phyloP scores from a whole-genome alignment of 2,329 filamentous ascomycete species.

The Aspergillus unguis region DNA sequence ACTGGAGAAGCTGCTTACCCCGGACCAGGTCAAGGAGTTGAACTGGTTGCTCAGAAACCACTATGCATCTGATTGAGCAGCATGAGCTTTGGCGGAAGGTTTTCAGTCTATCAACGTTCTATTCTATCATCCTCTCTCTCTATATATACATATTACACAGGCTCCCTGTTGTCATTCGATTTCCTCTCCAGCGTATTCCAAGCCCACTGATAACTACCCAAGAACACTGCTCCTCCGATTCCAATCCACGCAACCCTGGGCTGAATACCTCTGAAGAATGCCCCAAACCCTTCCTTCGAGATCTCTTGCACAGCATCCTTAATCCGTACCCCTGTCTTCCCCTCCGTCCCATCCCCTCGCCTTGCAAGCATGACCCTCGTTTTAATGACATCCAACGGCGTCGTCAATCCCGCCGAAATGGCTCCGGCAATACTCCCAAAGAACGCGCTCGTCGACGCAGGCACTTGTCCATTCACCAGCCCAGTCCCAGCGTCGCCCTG shows the following conservation, averaged over 20 bases:
- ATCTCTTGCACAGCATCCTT: constrained; percentile 61
- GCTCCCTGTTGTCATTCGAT: constrained; percentile 33
- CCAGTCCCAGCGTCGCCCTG: constrained; percentile 3
- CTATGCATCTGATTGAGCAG: no score
- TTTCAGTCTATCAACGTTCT: not conserved
- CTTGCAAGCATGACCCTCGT: constrained; percentile 90
- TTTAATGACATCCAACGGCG: constrained; percentile 93
- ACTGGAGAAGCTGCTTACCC: constrained; percentile 52
- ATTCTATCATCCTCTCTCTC: constrained; percentile 9
- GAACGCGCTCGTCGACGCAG: constrained; percentile 73
- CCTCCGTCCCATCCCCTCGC: constrained; percentile 57
- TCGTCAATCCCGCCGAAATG: constrained; percentile 82
- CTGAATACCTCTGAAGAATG: constrained; percentile 56
- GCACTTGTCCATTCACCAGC: constrained; percentile 47
- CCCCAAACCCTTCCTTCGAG: constrained; percentile 48
- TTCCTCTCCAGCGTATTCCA: constrained; percentile 66
- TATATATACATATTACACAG: constrained; percentile 14
- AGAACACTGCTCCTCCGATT: constrained; percentile 86
- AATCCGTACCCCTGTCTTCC: constrained; percentile 28
- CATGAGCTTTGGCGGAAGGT: no score
- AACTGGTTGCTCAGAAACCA: constrained; percentile 27
- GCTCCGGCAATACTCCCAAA: constrained; percentile 83
- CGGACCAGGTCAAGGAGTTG: constrained; percentile 50
- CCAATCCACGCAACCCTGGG: constrained; percentile 94
- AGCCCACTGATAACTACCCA: constrained; percentile 89